These are phyloP conservation scores for Candida tallmaniae DNA, from an alignment of 805 yeast genomes.

Conservation along the genomic window DNA sequence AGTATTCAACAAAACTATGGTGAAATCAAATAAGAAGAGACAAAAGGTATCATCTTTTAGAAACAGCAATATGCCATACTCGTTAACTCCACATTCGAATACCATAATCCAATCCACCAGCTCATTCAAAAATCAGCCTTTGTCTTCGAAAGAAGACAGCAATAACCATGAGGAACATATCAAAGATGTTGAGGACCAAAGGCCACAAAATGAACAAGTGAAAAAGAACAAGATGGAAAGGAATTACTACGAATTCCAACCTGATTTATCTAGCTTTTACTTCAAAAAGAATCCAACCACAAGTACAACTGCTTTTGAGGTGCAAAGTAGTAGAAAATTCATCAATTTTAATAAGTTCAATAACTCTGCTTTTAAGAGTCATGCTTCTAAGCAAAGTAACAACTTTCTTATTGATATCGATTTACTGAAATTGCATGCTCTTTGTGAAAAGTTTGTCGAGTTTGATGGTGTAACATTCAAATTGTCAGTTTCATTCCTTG, in stretches of 20 bases:
- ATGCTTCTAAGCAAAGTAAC: neutral
- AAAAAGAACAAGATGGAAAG: neutral
- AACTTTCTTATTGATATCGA: constrained; percentile 1
- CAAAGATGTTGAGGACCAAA: neutral
- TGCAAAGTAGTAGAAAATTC: constrained; percentile 23
- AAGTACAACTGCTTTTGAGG: constrained; percentile 31
- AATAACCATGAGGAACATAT: neutral
- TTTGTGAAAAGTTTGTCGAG: constrained; percentile 3
- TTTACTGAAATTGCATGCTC: constrained; percentile 4
- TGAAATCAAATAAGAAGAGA: no score
- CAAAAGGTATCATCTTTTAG: neutral
- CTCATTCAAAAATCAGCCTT: neutral
- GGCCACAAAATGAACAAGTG: neutral
- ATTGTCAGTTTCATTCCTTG: constrained; percentile 7
- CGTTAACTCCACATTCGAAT: neutral
- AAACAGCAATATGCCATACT: neutral
- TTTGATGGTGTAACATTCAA: neutral
- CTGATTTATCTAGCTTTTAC: constrained; percentile 11
- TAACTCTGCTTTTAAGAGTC: neutral
- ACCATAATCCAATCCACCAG: neutral
- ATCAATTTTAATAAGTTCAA: constrained; percentile 6
- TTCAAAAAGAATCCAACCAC: constrained; percentile 22
- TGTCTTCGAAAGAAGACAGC: neutral
- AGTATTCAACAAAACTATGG: neutral
- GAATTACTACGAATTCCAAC: constrained; percentile 2